Conservation (phyloP, 768 basidiomycete genomes). For the Nidularia pulvinata region DNA sequence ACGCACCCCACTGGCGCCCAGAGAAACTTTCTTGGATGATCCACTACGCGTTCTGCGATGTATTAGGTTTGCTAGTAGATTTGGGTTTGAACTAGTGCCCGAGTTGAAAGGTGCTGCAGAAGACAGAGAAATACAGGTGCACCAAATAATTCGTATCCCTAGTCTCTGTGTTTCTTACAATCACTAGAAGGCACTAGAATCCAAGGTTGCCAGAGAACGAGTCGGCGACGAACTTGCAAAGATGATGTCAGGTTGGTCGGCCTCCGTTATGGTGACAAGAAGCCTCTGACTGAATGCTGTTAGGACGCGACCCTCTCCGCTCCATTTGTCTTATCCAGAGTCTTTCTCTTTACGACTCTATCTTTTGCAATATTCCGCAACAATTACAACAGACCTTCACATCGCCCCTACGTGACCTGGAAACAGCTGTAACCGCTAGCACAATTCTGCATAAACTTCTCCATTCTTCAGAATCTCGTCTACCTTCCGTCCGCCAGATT, state of each 20-base stretch:
- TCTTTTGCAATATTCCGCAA: slow-evolving; percentile 58
- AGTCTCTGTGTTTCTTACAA: slow-evolving; percentile 18
- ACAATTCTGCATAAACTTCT: slow-evolving; percentile 57
- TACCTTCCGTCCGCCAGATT: slow-evolving; percentile 46
- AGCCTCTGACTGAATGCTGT: background rate
- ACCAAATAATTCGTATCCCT: background rate
- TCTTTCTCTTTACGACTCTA: slow-evolving; percentile 66
- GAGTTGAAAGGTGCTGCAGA: slow-evolving; percentile 65
- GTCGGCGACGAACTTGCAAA: slow-evolving; percentile 92
- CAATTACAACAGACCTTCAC: slow-evolving; percentile 5
- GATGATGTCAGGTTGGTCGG: slow-evolving; percentile 80
- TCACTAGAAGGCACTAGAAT: slow-evolving; percentile 59
- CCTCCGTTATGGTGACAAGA: background rate
- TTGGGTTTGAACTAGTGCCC: slow-evolving; percentile 76
- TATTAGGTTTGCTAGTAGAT: slow-evolving; percentile 89
- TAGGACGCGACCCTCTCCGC: slow-evolving; percentile 74
- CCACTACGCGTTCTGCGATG: slow-evolving; percentile 92
- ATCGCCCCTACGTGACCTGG: slow-evolving; percentile 6
- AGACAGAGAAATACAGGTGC: slow-evolving; percentile 65
- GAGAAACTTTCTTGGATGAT: slow-evolving; percentile 91
- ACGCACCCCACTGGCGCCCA: slow-evolving; percentile 86
- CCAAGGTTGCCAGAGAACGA: slow-evolving; percentile 89
- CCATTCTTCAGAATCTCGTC: slow-evolving; percentile 17
- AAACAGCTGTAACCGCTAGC: slow-evolving; percentile 51
- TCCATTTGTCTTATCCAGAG: slow-evolving; percentile 76